Base-by-base conservation (phyloP, 2,329 filamentous ascomycete genomes). In the Alternaria sp. region DNA sequence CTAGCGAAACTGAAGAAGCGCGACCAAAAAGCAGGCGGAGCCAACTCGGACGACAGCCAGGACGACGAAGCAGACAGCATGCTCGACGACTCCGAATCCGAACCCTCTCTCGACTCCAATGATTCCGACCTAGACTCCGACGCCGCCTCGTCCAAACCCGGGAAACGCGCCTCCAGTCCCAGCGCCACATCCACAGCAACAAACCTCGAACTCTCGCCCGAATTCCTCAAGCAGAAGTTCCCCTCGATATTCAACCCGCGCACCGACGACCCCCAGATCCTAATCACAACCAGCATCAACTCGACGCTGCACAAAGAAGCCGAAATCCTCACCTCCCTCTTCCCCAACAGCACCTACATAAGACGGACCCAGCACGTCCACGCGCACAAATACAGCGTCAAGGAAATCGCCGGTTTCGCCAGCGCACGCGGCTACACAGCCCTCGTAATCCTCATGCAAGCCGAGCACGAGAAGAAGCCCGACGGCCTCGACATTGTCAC, bases 211-310 rank as follows among this genome's bases (percentile, higher is more conserved):
- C 81, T 89, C 11, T 87, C 86, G 0, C 88, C 88, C 4, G 88
- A 89, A 71, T 85, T 85, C 19, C 83, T 90, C 40, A 76, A 86
- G 44, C 82, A 86, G 46, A 88, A 87, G 77, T 90, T 89, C 73
- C 88, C 86, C 4, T 80, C 82, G 7, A 83, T 90, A 23, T 90
- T 89, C 81, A 65, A 74, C 85, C 32, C 87, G 7, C 44, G 43
- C 84, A 51, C 86, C 84, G 59, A 81, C 82, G 62, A 81, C 30
- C 94, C 96, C 55, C 97, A 97, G 81, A 89, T 98, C 67, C 89
- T 99, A 43, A 87, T 99, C 75, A 99, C 96, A 1, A 98, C 96
- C 8, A 92, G 90, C 12, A 85, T 97, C 73, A 94, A 97, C 82
- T 93, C 92, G 12, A 95, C 91, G 1, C 88, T 98, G 12, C 95